Evolutionary conservation across 208 protist genomes (phyloP).

Genomic region (Leishmania guyanensis): DNA sequence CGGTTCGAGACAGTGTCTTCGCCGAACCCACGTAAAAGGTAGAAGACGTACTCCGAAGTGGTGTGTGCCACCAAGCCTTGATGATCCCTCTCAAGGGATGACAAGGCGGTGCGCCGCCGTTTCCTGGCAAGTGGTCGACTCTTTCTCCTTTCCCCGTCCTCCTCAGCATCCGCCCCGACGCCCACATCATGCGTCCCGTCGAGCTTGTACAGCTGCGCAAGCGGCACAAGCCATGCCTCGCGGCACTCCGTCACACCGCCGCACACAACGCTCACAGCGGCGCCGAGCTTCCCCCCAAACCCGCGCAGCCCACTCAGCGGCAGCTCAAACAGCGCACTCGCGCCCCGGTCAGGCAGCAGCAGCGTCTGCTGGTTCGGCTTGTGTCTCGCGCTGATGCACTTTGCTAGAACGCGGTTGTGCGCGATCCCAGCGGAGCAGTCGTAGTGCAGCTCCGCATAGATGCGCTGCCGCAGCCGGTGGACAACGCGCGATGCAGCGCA

Average conservation of each 20-base stretch:
- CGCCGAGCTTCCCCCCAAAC: constrained; percentile 88
- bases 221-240: constrained; percentile 61
- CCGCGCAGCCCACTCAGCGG: constrained; percentile 16
- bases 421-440: constrained; percentile 88
- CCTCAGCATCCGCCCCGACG: constrained; percentile 21
- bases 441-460: constrained; percentile 72
- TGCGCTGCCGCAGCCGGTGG: constrained; percentile 21
- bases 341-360: constrained; percentile 59
- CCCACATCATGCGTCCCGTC: constrained; percentile 5
- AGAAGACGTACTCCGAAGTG: constrained; percentile 37
- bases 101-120: not conserved
- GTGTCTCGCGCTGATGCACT: constrained; percentile 76
- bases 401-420: constrained; percentile 86
- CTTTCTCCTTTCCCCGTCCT: constrained; percentile 8
- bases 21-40: constrained; percentile 47
- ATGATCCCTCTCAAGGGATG: not conserved
- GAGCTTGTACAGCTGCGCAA: constrained; percentile 22
- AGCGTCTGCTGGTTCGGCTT: constrained; percentile 90
- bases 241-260: constrained; percentile 43
- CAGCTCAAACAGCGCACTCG: constrained; percentile 58
- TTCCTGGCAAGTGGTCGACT: not conserved
- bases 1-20: constrained; percentile 44
- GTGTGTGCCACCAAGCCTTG: not conserved
- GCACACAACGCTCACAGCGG: constrained; percentile 51
- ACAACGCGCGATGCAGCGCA: constrained; percentile 46